Conservation (phyloP, 2,329 filamentous ascomycete species). For the Alternaria alternata region DNA sequence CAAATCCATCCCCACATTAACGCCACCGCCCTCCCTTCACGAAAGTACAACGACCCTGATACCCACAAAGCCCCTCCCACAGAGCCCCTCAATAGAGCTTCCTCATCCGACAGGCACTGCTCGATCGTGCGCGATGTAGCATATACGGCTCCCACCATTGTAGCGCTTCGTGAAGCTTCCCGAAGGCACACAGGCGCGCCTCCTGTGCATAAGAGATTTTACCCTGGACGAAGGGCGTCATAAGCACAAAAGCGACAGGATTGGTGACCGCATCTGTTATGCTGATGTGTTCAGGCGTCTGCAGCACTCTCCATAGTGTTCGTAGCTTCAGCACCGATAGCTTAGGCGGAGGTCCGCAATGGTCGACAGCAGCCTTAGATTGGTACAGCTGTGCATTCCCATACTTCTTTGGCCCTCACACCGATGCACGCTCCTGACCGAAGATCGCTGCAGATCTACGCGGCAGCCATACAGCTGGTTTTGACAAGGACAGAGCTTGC, state of each 20-base stretch:
- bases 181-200: background rate
- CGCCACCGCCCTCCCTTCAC: background rate
- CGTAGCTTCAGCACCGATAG: background rate
- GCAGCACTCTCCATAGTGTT: background rate
- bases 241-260: background rate
- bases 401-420: background rate
- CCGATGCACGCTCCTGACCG: background rate
- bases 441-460: background rate
- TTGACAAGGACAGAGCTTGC: background rate
- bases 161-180: background rate
- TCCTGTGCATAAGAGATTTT: background rate
- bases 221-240: background rate
- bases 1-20: background rate
- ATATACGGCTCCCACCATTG: background rate
- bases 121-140: background rate
- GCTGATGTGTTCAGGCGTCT: background rate
- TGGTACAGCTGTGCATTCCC: background rate
- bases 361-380: background rate
- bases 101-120: background rate
- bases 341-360: background rate
- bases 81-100: background rate
- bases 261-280: background rate
- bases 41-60: slow-evolving; percentile 2
- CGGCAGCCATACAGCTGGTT: background rate
- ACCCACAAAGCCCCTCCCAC: background rate